Conservation (phyloP, 805 yeast genomes). For the Monosporozyma siamensis region DNA sequence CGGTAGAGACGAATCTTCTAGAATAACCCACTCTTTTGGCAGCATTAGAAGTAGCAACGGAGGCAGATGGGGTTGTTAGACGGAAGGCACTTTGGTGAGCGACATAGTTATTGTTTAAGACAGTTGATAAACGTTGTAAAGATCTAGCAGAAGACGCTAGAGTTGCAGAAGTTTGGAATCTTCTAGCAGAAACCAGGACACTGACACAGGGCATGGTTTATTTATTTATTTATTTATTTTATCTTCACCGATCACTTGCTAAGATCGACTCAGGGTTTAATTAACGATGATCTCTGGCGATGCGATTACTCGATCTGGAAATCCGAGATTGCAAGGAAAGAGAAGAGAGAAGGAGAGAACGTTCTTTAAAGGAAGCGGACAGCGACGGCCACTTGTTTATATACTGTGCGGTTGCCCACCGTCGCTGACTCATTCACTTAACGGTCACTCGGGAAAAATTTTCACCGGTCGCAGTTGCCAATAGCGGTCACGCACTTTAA, state of each 20-base stretch:
- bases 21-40: constrained; percentile 23
- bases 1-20: constrained; percentile 6
- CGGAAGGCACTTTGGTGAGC: constrained; percentile 3
- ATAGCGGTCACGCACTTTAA: constrained; percentile 7
- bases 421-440: constrained; percentile 16
- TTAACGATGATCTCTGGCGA: too few relatives aligned
- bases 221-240: too few relatives aligned
- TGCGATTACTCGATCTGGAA: too few relatives aligned
- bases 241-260: too few relatives aligned
- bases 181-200: constrained; percentile 22
- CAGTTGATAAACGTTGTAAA: constrained; percentile 13
- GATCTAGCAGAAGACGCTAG: background rate
- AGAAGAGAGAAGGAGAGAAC: background rate
- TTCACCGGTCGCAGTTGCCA: constrained; percentile 2
- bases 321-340: background rate
- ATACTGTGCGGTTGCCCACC: background rate
- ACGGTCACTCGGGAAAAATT: constrained; percentile 5
- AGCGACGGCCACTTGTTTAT: constrained; percentile 5
- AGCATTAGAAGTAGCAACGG: constrained; percentile 9
- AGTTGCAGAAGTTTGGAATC: constrained; percentile 15
- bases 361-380: constrained; percentile 10
- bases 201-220: constrained; percentile 21
- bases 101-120: constrained; percentile 11
- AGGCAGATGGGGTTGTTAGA: constrained; percentile 5
- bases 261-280: too few relatives aligned